A percentile compares a stretch with the other conserved stretches of the same genome.
Conservation (phyloP, 768 basidiomycete species). For the Pholiota microspora region DNA sequence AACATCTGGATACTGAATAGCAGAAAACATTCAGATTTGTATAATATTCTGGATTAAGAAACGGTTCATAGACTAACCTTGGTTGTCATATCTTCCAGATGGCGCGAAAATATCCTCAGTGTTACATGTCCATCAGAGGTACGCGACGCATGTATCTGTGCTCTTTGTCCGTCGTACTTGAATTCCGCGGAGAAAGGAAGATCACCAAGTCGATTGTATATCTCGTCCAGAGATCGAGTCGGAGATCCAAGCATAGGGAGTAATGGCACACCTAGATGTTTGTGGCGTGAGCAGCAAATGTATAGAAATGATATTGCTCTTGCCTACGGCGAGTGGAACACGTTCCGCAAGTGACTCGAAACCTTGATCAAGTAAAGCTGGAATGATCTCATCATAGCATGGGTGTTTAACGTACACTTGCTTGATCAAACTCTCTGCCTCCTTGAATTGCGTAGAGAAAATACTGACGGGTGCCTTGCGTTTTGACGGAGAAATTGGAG, state of each 20-base stretch:
- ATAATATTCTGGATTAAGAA: not conserved
- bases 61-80: no score
- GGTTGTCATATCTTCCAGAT: constrained; percentile 90
- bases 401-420: constrained; percentile 79
- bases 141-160: constrained; percentile 66
- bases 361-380: constrained; percentile 58
- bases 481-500: not conserved
- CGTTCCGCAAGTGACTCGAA: constrained; percentile 55
- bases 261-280: constrained; percentile 67
- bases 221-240: constrained; percentile 77
- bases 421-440: constrained; percentile 65
- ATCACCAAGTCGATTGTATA: constrained; percentile 68
- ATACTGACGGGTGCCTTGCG: not conserved
- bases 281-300: not conserved
- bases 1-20: constrained; percentile 77
- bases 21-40: no score
- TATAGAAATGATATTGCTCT: constrained; percentile 18
- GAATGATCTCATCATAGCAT: constrained; percentile 67
- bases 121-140: constrained; percentile 25
- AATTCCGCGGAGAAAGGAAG: constrained; percentile 82
- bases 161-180: constrained; percentile 89
- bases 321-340: constrained; percentile 72
- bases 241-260: constrained; percentile 88
- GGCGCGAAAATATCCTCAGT: constrained; percentile 80
- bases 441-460: constrained; percentile 30